Evolutionary conservation across 108 stramenopile species (phyloP).

Genomic region (Conticribra guillardii): DNA sequence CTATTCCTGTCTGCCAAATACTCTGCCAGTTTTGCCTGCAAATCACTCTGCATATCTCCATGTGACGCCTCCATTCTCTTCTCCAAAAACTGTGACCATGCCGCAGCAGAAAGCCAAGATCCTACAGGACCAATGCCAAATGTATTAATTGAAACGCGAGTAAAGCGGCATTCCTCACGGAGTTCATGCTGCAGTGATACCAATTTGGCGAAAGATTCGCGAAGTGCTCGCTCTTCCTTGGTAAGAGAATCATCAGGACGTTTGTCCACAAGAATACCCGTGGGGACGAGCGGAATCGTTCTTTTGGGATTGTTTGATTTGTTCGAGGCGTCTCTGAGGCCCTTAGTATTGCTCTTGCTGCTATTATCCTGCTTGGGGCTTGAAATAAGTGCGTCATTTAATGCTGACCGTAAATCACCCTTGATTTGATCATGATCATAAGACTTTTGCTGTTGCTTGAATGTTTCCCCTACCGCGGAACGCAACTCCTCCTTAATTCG

Average conservation of each 20-base stretch:
- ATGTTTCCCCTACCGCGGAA: slow-evolving; percentile 42
- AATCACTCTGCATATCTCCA: slow-evolving; percentile 45
- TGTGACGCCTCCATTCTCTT: slow-evolving; percentile 45
- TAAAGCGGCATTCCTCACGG: slow-evolving; percentile 43
- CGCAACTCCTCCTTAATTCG: slow-evolving; percentile 45
- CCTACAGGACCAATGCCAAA: slow-evolving; percentile 40
- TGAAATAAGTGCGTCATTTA: background rate
- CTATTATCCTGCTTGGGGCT: background rate
- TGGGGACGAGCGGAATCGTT: slow-evolving; percentile 26
- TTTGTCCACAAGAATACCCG: slow-evolving; percentile 27
- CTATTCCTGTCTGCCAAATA: slow-evolving; percentile 21
- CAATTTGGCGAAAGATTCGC: slow-evolving; percentile 33
- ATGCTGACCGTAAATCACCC: slow-evolving; percentile 9
- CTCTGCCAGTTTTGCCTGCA: slow-evolving; percentile 40
- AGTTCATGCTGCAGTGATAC: slow-evolving; percentile 47
- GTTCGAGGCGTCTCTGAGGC: background rate
- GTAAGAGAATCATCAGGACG: slow-evolving; percentile 27
- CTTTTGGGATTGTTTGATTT: slow-evolving; percentile 10
- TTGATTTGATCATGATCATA: slow-evolving; percentile 21
- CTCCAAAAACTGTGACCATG: slow-evolving; percentile 46
- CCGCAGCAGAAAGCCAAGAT: slow-evolving; percentile 43
- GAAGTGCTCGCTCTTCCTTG: slow-evolving; percentile 37
- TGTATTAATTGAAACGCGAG: slow-evolving; percentile 23
- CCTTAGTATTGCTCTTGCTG: background rate
- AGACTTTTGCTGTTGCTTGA: slow-evolving; percentile 26